phyloP scores from a whole-genome alignment of 2,329 filamentous ascomycete species.

The Fusarium virguliforme region DNA sequence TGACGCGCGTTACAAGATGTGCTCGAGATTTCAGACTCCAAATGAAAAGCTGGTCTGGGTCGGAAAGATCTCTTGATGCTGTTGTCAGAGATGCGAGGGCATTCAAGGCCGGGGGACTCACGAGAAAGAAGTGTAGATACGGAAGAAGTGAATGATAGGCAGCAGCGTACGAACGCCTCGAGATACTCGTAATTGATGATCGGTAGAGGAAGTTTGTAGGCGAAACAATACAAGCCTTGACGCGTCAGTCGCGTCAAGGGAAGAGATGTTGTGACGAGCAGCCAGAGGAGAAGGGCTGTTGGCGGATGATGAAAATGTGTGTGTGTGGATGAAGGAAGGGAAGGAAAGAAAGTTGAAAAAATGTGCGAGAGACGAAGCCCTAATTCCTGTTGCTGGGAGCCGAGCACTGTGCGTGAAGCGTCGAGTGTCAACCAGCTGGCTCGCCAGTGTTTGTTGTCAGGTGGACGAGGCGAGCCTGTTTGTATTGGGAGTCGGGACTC shows the following conservation, averaged over 20 bases:
- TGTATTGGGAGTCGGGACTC: not conserved
- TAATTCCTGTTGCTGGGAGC: not conserved
- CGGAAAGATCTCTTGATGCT: not conserved
- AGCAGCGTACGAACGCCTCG: not conserved
- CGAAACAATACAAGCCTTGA: not conserved
- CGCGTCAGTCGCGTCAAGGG: not conserved
- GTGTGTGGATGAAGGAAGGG: not conserved
- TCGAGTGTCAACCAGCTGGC: slow-evolving; percentile 12
- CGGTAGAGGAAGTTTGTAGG: not conserved
- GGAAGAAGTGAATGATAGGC: not conserved
- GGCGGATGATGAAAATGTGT: too few species aligned
- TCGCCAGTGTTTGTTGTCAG: slow-evolving; percentile 8
- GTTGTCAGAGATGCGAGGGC: not conserved
- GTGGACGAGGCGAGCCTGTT: not conserved
- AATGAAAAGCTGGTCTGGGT: not conserved
- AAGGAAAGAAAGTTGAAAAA: not conserved
- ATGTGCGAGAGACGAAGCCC: not conserved
- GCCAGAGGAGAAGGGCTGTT: not conserved
- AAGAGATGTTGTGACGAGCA: slow-evolving; percentile 1
- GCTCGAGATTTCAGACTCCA: not conserved
- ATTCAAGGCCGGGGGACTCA: not conserved
- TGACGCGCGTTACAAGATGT: not conserved
- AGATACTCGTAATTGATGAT: not conserved
- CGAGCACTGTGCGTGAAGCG: not conserved
- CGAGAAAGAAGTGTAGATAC: not conserved